Evolutionary conservation across 371 early-diverging fungal species (phyloP).

Genomic region (Mortierella sp.): DNA sequence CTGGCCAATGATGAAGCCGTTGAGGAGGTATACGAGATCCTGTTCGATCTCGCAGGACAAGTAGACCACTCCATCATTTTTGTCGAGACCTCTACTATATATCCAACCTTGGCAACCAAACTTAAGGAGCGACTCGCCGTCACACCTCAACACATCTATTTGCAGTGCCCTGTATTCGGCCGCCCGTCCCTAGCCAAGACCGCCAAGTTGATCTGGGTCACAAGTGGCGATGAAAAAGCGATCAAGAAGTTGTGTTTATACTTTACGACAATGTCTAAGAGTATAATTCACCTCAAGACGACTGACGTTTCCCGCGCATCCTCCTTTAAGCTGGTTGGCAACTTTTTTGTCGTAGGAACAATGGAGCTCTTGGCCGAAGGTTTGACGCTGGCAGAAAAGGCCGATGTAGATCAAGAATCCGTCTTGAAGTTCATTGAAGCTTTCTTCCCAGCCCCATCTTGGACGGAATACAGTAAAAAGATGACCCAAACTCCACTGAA

Average conservation of each 20-base stretch:
- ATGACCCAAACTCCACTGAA: slow-evolving; percentile 55
- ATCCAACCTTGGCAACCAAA: slow-evolving; percentile 40
- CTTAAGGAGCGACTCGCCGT: slow-evolving; percentile 31
- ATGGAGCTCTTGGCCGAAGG: slow-evolving; percentile 82
- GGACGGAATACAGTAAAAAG: slow-evolving; percentile 57
- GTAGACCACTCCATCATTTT: slow-evolving; percentile 44
- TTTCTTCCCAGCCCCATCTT: slow-evolving; percentile 64
- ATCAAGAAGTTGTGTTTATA: slow-evolving; percentile 36
- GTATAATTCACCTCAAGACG: slow-evolving; percentile 52
- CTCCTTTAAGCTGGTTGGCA: slow-evolving; percentile 76
- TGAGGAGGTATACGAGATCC: slow-evolving; percentile 39
- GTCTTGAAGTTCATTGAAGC: slow-evolving; percentile 71
- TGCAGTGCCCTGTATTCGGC: slow-evolving; percentile 67
- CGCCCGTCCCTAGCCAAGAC: slow-evolving; percentile 61
- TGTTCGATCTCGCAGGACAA: slow-evolving; percentile 33
- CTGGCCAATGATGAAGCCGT: slow-evolving; percentile 54
- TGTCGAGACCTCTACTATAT: slow-evolving; percentile 56
- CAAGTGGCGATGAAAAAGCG: slow-evolving; percentile 55
- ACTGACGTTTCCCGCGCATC: slow-evolving; percentile 62
- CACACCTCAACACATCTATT: slow-evolving; percentile 38
- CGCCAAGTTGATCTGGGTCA: slow-evolving; percentile 60
- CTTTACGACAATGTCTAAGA: slow-evolving; percentile 32
- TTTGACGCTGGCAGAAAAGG: slow-evolving; percentile 75
- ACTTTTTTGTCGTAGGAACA: slow-evolving; percentile 72
- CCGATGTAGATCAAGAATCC: slow-evolving; percentile 69